Evolutionary conservation across 179 eudicot species (phyloP).

Genomic region (Drosera spatulata): DNA sequence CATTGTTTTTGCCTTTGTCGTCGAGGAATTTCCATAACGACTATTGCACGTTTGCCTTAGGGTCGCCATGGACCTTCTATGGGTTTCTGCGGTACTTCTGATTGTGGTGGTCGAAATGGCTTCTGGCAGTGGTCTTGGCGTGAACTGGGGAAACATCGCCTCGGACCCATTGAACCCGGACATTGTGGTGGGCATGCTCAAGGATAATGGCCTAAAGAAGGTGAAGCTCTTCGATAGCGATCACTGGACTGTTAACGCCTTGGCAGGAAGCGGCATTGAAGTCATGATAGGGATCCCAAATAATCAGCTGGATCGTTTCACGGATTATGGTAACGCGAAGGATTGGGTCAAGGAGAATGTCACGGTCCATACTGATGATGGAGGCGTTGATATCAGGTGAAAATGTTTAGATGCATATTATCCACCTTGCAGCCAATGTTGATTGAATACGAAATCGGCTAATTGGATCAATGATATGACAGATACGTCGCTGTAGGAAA

Average conservation of each 20-base stretch:
- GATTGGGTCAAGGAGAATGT: constrained; percentile 68
- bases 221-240: constrained; percentile 79
- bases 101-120: constrained; percentile 1
- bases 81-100: constrained; percentile 11
- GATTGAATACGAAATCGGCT: too few relatives aligned
- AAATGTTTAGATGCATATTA: too few relatives aligned
- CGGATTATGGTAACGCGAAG: constrained; percentile 30
- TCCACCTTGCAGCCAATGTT: too few relatives aligned
- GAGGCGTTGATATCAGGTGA: constrained; percentile 62
- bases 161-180: constrained; percentile 38
- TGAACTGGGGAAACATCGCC: constrained; percentile 78
- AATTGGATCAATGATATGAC: not conserved
- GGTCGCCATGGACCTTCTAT: constrained; percentile 14
- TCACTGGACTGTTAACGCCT: constrained; percentile 28
- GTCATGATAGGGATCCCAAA: constrained; percentile 90
- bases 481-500: constrained; percentile 90
- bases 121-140: constrained; percentile 31
- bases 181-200: constrained; percentile 45
- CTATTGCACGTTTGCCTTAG: too few relatives aligned
- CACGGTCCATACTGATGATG: constrained; percentile 25
- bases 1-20: too few relatives aligned
- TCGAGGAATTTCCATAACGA: too few relatives aligned
- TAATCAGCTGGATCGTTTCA: constrained; percentile 26
- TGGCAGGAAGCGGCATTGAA: constrained; percentile 56
- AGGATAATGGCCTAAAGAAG: constrained; percentile 53